Evolutionary conservation across 1,284 basidiomycete species (phyloP).

Genomic region (Ganoderma lingzhi): DNA sequence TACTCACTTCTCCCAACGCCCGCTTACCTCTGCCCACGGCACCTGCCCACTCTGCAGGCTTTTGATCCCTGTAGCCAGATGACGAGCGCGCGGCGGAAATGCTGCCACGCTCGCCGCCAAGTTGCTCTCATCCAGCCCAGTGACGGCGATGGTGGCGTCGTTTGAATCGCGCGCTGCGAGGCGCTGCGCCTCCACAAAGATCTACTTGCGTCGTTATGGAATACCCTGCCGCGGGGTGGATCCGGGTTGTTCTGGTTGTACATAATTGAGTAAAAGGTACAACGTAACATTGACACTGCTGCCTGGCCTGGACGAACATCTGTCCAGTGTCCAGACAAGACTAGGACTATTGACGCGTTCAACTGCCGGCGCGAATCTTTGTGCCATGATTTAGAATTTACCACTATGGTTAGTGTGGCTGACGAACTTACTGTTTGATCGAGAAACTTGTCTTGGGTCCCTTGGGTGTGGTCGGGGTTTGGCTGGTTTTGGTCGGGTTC

Average conservation of each 20-base stretch:
- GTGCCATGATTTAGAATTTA: no score
- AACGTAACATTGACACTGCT: neutral
- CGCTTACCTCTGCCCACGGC: neutral
- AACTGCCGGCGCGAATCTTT: neutral
- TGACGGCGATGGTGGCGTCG: conserved; percentile 2
- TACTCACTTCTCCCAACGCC: neutral
- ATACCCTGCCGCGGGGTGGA: neutral
- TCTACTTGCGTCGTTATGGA: neutral
- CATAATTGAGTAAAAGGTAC: neutral
- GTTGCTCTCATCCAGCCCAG: neutral
- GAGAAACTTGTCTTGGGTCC: neutral
- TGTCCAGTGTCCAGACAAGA: conserved; percentile 4
- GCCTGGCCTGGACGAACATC: neutral
- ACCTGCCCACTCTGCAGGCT: neutral
- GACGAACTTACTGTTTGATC: neutral
- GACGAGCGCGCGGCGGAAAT: neutral
- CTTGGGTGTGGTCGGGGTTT: neutral
- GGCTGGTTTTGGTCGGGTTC: neutral
- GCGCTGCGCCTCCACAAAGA: neutral
- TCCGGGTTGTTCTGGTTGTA: neutral
- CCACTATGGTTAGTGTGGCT: neutral
- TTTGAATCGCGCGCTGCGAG: neutral
- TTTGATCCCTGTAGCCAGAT: neutral
- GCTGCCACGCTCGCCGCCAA: neutral
- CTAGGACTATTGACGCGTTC: neutral